phyloP scores from a whole-genome alignment of 1,139 yeast species.

The Debaryomyces subglobosus region DNA sequence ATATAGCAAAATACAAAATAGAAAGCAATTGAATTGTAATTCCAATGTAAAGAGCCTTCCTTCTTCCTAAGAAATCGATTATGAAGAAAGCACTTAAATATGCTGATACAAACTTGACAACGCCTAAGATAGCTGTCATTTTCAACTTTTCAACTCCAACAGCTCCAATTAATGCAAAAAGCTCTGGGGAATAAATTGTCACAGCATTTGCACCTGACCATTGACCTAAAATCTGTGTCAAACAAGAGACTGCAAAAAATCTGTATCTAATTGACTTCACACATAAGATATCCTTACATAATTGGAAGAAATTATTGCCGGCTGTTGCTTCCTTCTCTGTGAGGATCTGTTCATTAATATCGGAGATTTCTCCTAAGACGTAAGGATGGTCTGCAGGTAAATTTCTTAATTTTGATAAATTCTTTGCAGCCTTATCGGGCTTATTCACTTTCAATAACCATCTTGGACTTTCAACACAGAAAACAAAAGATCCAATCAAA shows the following conservation, averaged over 20 bases:
- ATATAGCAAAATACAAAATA: constrained; percentile 47
- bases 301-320: constrained; percentile 27
- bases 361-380: constrained; percentile 54
- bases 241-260: constrained; percentile 44
- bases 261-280: constrained; percentile 46
- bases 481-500: constrained; percentile 36
- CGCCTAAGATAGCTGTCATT: constrained; percentile 53
- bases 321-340: constrained; percentile 39
- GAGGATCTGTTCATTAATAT: constrained; percentile 50
- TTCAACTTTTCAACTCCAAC: constrained; percentile 37
- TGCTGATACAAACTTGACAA: constrained; percentile 48
- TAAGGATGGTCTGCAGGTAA: constrained; percentile 55
- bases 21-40: constrained; percentile 35
- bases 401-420: constrained; percentile 49
- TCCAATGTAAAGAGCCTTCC: constrained; percentile 43
- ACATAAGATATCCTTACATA: constrained; percentile 34
- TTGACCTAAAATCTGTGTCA: constrained; percentile 58
- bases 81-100: constrained; percentile 50
- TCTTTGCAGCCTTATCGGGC: constrained; percentile 37
- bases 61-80: constrained; percentile 51
- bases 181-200: constrained; percentile 61
- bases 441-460: constrained; percentile 45
- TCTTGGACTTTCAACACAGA: constrained; percentile 49
- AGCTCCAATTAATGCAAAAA: constrained; percentile 55
- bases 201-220: constrained; percentile 67